Evolutionary conservation across 2,329 filamentous ascomycete genomes (phyloP).

Genomic region (Xylogone sp.): DNA sequence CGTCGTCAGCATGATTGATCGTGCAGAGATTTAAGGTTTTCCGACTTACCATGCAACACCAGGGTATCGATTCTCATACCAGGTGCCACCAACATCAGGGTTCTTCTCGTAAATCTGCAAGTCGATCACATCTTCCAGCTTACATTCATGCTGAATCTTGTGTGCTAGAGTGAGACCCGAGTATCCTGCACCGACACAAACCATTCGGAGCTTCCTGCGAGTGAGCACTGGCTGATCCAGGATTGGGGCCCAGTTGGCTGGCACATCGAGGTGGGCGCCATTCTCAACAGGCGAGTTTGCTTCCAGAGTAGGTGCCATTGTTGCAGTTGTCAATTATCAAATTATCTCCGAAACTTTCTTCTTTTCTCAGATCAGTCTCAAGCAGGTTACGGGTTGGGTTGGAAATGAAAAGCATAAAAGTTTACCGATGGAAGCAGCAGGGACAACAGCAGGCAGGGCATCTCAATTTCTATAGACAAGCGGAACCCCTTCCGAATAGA

Average conservation of each 20-base stretch:
- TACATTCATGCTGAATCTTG: constrained; percentile 9
- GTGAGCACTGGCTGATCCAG: constrained; percentile 4
- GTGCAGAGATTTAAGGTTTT: too few species aligned
- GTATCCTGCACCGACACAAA: constrained; percentile 17
- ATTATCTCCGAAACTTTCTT: neutral
- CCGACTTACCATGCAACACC: constrained; percentile 15
- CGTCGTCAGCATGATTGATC: too few species aligned
- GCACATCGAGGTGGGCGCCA: neutral
- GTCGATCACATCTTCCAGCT: constrained; percentile 43
- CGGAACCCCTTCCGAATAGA: too few species aligned
- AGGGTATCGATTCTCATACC: constrained; percentile 41
- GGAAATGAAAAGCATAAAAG: too few species aligned
- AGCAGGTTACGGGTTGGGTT: too few species aligned
- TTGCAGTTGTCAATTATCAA: neutral
- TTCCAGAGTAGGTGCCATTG: neutral
- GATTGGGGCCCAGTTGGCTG: constrained; percentile 2
- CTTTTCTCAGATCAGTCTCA: too few species aligned
- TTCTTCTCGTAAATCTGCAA: constrained; percentile 56
- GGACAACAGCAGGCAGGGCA: too few species aligned
- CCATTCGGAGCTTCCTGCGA: constrained; percentile 9
- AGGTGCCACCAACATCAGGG: constrained; percentile 47
- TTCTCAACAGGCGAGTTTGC: neutral
- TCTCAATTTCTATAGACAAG: too few species aligned
- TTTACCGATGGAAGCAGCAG: too few species aligned
- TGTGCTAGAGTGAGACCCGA: constrained; percentile 33